Evolutionary conservation across 2,329 filamentous ascomycete genomes (phyloP).

Genomic region (Ophiosphaerella korrae): DNA sequence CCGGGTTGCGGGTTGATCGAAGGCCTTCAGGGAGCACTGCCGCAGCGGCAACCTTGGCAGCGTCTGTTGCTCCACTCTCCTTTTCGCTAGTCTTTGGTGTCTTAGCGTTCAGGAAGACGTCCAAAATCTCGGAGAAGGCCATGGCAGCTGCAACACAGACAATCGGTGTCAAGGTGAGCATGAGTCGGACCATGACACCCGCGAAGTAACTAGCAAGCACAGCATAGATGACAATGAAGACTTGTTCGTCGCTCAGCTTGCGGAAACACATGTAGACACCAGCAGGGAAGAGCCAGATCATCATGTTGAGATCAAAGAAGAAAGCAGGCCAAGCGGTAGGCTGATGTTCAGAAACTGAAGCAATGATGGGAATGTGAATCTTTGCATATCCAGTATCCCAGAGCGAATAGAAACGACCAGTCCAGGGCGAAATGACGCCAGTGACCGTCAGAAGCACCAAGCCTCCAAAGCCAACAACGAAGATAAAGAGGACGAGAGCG

Average conservation of each 20-base stretch:
- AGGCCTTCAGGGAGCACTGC: conserved; percentile 60
- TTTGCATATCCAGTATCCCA: conserved; percentile 99
- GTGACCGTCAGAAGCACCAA: conserved; percentile 82
- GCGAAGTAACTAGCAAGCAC: conserved; percentile 97
- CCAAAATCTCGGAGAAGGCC: conserved; percentile 83
- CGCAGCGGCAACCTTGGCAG: conserved; percentile 55
- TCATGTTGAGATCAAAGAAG: conserved; percentile 97
- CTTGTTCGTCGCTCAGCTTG: conserved; percentile 90
- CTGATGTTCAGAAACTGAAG: conserved; percentile 99
- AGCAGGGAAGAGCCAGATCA: conserved; percentile 99
- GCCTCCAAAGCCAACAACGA: conserved; percentile 73
- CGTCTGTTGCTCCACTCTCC: conserved; percentile 43
- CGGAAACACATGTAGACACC: conserved; percentile 99
- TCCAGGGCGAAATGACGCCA: conserved; percentile 95
- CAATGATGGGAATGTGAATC: conserved; percentile 99
- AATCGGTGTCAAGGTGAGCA: conserved; percentile 95
- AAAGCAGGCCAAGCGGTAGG: conserved; percentile 98
- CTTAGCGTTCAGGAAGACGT: conserved; percentile 76
- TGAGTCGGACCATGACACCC: conserved; percentile 98
- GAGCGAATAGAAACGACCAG: conserved; percentile 97
- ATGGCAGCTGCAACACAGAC: conserved; percentile 94
- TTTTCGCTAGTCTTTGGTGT: conserved; percentile 63
- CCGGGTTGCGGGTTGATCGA: conserved; percentile 71
- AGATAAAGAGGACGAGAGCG: conserved; percentile 73
- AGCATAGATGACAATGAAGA: conserved; percentile 97